Base-by-base conservation (phyloP, 2,329 filamentous ascomycete genomes). In the Scedosporium minutisporum region DNA sequence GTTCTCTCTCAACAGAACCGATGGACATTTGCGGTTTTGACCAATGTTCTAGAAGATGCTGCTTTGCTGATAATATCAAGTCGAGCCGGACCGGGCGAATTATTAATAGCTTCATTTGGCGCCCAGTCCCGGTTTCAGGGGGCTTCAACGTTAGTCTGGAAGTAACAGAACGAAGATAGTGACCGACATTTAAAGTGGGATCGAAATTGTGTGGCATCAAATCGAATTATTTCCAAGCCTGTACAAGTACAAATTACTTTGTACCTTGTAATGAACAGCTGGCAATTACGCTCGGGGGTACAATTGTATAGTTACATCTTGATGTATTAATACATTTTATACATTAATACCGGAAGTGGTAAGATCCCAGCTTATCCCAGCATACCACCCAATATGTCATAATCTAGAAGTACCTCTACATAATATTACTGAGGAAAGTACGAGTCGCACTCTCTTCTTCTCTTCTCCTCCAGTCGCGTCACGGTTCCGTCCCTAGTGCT, bases 81-180 rank as follows among this genome's bases (percentile, higher is more conserved):
- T 23, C 51, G 51, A 27, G n/a, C 51, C 27, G 25, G 51, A 27
- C 33, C 55, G 16, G 55, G 55, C 14, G n/a, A 27, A 55, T 55
- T 55, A 55, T 55, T 55, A 55, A 55, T 55, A 55, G 51, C 51
- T 55, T 55, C 51, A 55, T 55, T 55, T 55, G 18, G 23, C 21
- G 46, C 27, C 55, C 27, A 18, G 55, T 41, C 27, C 25, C 55
- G 55, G 55, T 58, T 58, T 58, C 55, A 58, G 55, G 55, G 55
- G 55, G 55, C 51, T 55, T 55, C 51, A 23, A 55, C 18, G n/a
- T 27, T 18, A 14, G 18, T 18, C 51, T 55, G 18, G 51, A 55
- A 25, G n/a, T 6, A 23, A 27, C 18, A 55, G 18, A 55, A 38
- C 33, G 33, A 38, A 38, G 33, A 38, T 12, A 38, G 33, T 38